Conservation (phyloP, 2,329 filamentous ascomycete genomes). For the Fusarium siculi region DNA sequence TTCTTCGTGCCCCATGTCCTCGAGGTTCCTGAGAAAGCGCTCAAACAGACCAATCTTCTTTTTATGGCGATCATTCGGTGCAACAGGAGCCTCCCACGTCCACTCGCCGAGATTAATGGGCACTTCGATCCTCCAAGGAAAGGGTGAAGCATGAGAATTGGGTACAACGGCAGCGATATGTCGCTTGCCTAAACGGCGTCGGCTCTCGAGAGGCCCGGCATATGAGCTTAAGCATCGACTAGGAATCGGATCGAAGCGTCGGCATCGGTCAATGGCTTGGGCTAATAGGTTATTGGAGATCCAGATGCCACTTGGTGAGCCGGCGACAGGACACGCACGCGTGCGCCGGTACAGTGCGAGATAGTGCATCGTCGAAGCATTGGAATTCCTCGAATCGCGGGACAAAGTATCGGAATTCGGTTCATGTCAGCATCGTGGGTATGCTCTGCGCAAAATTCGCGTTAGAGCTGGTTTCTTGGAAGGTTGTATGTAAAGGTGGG, state of each 20-base stretch:
- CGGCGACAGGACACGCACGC: slow-evolving; percentile 28
- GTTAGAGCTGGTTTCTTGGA: neutral
- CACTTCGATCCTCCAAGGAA: slow-evolving; percentile 60
- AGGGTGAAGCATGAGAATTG: slow-evolving; percentile 49
- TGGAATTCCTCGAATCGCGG: slow-evolving; percentile 15
- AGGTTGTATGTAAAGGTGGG: neutral
- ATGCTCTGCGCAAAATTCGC: neutral
- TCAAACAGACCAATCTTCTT: slow-evolving; percentile 41
- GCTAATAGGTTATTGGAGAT: slow-evolving; percentile 49
- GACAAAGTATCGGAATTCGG: slow-evolving; percentile 1
- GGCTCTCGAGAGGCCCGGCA: slow-evolving; percentile 65
- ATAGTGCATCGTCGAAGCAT: slow-evolving; percentile 48
- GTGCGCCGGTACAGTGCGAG: slow-evolving; percentile 39
- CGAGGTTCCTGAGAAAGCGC: slow-evolving; percentile 46
- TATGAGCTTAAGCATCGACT: slow-evolving; percentile 54
- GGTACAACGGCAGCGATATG: slow-evolving; percentile 64
- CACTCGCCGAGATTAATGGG: slow-evolving; percentile 58
- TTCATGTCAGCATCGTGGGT: slow-evolving; percentile 18
- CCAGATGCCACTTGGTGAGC: slow-evolving; percentile 44
- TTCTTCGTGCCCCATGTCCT: slow-evolving; percentile 17
- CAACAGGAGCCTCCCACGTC: slow-evolving; percentile 63
- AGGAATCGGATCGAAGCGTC: slow-evolving; percentile 30
- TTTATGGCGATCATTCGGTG: slow-evolving; percentile 42
- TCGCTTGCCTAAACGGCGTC: slow-evolving; percentile 63
- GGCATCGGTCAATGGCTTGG: slow-evolving; percentile 47